Base-by-base conservation (phyloP, 2,329 filamentous ascomycete genomes). In the Bimuria novae-zelandiae region DNA sequence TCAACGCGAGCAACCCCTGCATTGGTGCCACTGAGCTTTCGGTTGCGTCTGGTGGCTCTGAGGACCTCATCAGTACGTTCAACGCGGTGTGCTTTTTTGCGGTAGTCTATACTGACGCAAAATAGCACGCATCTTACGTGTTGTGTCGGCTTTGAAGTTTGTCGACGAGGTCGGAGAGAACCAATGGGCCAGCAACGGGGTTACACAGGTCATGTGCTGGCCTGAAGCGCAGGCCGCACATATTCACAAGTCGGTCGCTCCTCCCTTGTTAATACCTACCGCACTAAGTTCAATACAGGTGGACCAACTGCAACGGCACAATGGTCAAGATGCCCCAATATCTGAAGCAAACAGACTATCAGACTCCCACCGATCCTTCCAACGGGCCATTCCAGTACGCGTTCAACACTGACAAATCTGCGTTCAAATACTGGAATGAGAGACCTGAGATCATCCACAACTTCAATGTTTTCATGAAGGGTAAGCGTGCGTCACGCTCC, bases 331-430 rank as follows among this genome's bases (percentile, higher is more conserved):
- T 59, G 29, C 37, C 30, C 21, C 12, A 21, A 21, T 59, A 51
- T 35, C 37, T 64, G 17, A 54, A 50, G 27, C 12, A 52, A 14
- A 54, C 16, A 22, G 46, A 43, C 7, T 61, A 51, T 39, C 27
- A 53, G 17, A 52, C 54, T 3, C 55, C 57, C 21, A 49, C 49
- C 7, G 51, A 52, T 27, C 30, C 50, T 5, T 30, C 27, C 1
- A 51, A 54, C 19, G 55, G 56, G 8, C 54, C 52, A 6, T 59
- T 57, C 33, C 52, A 58, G 37, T 54, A 50, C 41, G 55, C 57
- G 3, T 50, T 54, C 33, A 23, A 32, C 11, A 59, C 54, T 3
- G 37, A 51, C 11, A 52, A 56, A 11, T 27, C 44, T 10, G 22
- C 53, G 2, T 59, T 55, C 19, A 37, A 51, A 1, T 40, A 51